A percentile compares a stretch with the other conserved stretches of the same genome.
These are phyloP conservation scores for Apophysomyces sp. DNA, from an alignment of 371 early-diverging fungal genomes.

Conservation along the genomic window DNA sequence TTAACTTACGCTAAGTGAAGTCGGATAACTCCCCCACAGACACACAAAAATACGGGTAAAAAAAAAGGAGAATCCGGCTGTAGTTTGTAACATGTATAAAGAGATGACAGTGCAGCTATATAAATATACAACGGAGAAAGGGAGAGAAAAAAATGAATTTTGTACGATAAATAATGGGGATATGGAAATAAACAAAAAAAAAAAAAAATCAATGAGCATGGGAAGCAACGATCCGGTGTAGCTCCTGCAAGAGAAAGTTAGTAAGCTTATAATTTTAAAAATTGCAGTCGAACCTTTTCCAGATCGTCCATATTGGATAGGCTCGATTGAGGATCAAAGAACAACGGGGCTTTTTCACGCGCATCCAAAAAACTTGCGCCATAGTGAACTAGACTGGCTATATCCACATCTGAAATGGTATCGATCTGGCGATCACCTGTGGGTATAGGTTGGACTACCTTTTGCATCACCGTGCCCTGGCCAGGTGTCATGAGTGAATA, in stretches of 20 bases:
- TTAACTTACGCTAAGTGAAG: too few species aligned
- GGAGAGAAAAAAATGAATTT: neutral
- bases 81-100: neutral
- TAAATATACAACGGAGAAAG: slow-evolving; percentile 2
- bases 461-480: neutral
- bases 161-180: neutral
- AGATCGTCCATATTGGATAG: slow-evolving; percentile 42
- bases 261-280: neutral
- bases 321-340: neutral
- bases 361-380: slow-evolving; percentile 12
- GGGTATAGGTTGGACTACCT: neutral
- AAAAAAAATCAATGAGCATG: slow-evolving; percentile 18
- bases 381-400: slow-evolving; percentile 10
- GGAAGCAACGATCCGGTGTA: slow-evolving; percentile 37
- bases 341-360: slow-evolving; percentile 4
- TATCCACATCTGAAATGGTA: slow-evolving; percentile 11
- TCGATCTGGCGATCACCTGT: neutral
- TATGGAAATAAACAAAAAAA: neutral
- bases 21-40: too few species aligned
- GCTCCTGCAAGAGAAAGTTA: slow-evolving; percentile 14
- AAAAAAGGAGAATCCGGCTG: neutral
- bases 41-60: too few species aligned
- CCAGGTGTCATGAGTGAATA: slow-evolving; percentile 20
- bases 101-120: neutral
- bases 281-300: slow-evolving; percentile 19